phyloP scores from a whole-genome alignment of 2,329 filamentous ascomycete genomes.

The Setomelanomma holmii region DNA sequence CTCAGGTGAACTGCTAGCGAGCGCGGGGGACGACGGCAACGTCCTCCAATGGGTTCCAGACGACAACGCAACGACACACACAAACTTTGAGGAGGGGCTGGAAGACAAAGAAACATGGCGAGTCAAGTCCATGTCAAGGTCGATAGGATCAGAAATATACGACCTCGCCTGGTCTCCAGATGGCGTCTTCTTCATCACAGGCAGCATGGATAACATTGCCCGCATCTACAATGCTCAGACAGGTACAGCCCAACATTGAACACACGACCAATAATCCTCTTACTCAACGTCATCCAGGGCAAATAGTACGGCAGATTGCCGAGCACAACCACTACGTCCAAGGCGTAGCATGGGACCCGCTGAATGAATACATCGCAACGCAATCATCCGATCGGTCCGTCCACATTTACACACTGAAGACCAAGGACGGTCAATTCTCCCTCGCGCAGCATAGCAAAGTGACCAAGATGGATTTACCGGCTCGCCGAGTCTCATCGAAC shows the following conservation, averaged over 20 bases:
- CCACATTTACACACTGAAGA: conserved; percentile 95
- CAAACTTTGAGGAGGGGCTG: conserved; percentile 81
- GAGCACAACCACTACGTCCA: conserved; percentile 99
- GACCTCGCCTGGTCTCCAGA: conserved; percentile 99
- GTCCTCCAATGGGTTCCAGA: conserved; percentile 95
- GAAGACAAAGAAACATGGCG: conserved; percentile 98
- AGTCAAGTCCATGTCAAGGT: conserved; percentile 96
- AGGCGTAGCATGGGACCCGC: conserved; percentile 95
- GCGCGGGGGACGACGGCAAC: conserved; percentile 96
- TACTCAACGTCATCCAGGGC: conserved; percentile 35
- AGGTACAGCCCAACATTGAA: conserved; percentile 61
- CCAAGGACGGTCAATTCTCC: conserved; percentile 94
- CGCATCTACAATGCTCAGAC: conserved; percentile 95
- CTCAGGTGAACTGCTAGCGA: conserved; percentile 88
- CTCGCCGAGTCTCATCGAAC: conserved; percentile 85
- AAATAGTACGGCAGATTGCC: conserved; percentile 82
- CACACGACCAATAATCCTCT: conserved; percentile 9
- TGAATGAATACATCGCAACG: conserved; percentile 97
- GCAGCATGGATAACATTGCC: conserved; percentile 98
- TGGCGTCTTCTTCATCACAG: conserved; percentile 93
- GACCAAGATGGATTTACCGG: conserved; percentile 91
- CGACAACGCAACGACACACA: conserved; percentile 70
- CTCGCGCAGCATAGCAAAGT: conserved; percentile 80
- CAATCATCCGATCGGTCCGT: conserved; percentile 98
- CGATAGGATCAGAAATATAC: conserved; percentile 94